Evolutionary conservation across 1,284 basidiomycete species (phyloP).

Genomic region (Megacollybia platyphylla): DNA sequence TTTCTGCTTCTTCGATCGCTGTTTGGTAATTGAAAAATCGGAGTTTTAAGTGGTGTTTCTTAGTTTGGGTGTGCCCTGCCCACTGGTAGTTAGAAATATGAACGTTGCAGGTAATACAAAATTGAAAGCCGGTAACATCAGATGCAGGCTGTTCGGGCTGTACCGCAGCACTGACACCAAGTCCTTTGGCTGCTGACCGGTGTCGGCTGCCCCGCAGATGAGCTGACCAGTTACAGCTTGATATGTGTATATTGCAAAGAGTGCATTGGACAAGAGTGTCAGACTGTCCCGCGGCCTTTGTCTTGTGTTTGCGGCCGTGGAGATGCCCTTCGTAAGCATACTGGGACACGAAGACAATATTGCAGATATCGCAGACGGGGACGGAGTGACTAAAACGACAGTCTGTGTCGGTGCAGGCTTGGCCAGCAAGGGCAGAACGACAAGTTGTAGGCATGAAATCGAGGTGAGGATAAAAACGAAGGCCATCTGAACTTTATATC

Average conservation of each 20-base stretch:
- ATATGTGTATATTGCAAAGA: slow-evolving; percentile 16
- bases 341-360: too few species aligned
- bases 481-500: too few species aligned
- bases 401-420: too few species aligned
- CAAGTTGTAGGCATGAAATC: too few species aligned
- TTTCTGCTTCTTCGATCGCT: slow-evolving; percentile 15
- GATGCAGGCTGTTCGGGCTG: slow-evolving; percentile 16
- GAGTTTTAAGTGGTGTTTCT: slow-evolving; percentile 20
- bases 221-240: slow-evolving; percentile 14
- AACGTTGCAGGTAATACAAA: slow-evolving; percentile 26
- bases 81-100: slow-evolving; percentile 17
- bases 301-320: too few species aligned
- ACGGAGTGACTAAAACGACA: too few species aligned
- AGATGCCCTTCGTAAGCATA: too few species aligned
- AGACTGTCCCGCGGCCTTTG: too few species aligned
- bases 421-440: too few species aligned
- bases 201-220: slow-evolving; percentile 18
- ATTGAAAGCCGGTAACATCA: slow-evolving; percentile 13
- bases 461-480: too few species aligned
- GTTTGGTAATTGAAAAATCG: slow-evolving; percentile 18
- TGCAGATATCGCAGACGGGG: too few species aligned
- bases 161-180: slow-evolving; percentile 13
- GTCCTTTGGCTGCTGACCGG: slow-evolving; percentile 7
- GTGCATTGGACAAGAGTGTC: slow-evolving; percentile 10
- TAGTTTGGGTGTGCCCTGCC: slow-evolving; percentile 16